phyloP scores from a whole-genome alignment of 2,329 filamentous ascomycete genomes.

The Aspergillus unguis region DNA sequence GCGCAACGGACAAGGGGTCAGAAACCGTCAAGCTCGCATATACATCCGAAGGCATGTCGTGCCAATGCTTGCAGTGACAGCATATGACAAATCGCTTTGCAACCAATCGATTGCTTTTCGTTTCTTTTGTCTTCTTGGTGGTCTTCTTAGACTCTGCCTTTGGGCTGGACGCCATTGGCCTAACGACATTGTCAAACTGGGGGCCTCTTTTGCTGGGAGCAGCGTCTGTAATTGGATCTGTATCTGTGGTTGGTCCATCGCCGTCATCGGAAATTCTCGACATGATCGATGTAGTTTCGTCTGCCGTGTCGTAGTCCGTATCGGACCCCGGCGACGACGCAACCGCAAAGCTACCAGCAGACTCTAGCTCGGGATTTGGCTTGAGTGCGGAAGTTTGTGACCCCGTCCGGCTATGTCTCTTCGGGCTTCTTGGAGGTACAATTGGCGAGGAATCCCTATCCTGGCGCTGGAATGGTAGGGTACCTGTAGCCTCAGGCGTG shows the following conservation, averaged over 20 bases:
- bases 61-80: conserved; percentile 44
- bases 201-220: not conserved
- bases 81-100: conserved; percentile 44
- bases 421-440: not conserved
- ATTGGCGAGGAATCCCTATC: not conserved
- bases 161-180: not conserved
- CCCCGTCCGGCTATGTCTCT: not conserved
- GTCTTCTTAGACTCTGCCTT: conserved; percentile 11
- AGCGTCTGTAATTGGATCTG: not conserved
- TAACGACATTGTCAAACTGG: not conserved
- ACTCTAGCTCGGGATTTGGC: not conserved
- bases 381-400: not conserved
- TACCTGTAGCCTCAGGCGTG: not conserved
- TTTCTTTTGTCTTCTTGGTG: conserved; percentile 13
- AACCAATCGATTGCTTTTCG: conserved; percentile 23
- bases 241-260: not conserved
- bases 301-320: conserved; percentile 33
- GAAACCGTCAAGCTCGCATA: conserved; percentile 36
- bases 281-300: conserved; percentile 21
- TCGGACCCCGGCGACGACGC: conserved; percentile 19
- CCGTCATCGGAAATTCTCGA: not conserved
- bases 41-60: conserved; percentile 40
- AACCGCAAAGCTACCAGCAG: conserved; percentile 16
- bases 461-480: not conserved
- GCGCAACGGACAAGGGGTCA: conserved; percentile 10